Conservation (phyloP, 257 asterid genomes). For the Paraleonurus japonicus region DNA sequence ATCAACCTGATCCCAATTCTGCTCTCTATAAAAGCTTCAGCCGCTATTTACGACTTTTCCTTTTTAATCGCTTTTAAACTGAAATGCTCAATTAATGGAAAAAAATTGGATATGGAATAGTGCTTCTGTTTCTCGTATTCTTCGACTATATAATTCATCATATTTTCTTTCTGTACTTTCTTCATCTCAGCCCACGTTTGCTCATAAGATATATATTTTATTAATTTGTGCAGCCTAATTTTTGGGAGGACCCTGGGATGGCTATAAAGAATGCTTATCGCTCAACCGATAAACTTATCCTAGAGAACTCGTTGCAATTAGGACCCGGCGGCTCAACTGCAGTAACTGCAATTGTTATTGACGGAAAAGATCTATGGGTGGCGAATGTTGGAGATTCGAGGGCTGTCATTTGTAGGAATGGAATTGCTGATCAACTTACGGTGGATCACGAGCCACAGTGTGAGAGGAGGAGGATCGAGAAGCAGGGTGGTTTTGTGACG, state of each 20-base stretch:
- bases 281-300: slow-evolving; percentile 55
- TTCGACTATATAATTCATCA: neutral
- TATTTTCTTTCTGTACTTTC: neutral
- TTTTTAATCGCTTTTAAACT: neutral
- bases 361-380: slow-evolving; percentile 78
- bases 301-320: slow-evolving; percentile 62
- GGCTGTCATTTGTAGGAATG: slow-evolving; percentile 66
- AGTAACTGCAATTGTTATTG: slow-evolving; percentile 73
- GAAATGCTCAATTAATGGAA: neutral
- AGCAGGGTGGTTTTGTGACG: slow-evolving; percentile 75
- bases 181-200: neutral
- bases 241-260: slow-evolving; percentile 63
- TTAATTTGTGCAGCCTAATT: slow-evolving; percentile 52
- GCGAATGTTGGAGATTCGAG: slow-evolving; percentile 80
- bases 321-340: slow-evolving; percentile 94
- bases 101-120: too few species aligned
- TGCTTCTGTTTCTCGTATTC: neutral
- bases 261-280: slow-evolving; percentile 65
- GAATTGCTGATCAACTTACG: slow-evolving; percentile 57
- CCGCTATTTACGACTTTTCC: neutral
- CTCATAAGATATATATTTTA: slow-evolving; percentile 7
- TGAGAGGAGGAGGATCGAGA: slow-evolving; percentile 65
- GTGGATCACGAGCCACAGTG: slow-evolving; percentile 77
- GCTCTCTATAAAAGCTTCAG: neutral
- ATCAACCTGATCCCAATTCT: neutral